phyloP scores from a whole-genome alignment of 2,329 filamentous ascomycete species.

The Cladosporium sp. region DNA sequence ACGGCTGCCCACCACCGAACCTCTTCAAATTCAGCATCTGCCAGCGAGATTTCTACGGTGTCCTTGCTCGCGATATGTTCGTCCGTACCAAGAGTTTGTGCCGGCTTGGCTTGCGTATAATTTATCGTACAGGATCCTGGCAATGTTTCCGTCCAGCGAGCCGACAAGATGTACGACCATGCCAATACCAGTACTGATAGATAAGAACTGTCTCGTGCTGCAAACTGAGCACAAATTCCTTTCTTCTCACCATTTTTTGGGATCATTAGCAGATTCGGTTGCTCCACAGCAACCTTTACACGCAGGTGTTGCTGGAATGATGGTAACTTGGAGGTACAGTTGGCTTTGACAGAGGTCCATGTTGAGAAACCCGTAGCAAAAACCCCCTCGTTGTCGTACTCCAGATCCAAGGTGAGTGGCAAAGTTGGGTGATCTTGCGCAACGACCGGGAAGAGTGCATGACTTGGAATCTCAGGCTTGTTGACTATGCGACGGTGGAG shows the following conservation, averaged over 20 bases:
- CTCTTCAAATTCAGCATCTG: not conserved
- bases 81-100: not conserved
- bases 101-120: not conserved
- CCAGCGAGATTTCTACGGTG: not conserved
- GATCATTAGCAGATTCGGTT: not conserved
- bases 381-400: not conserved
- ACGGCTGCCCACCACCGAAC: conserved; percentile 1
- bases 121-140: not conserved
- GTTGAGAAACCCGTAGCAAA: not conserved
- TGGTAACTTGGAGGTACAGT: not conserved
- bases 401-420: not conserved
- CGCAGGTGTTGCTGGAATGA: not conserved
- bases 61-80: not conserved
- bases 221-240: not conserved
- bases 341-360: not conserved
- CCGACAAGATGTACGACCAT: conserved; percentile 4
- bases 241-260: not conserved
- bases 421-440: not conserved
- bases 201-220: not conserved
- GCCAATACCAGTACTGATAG: not conserved
- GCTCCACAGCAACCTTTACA: not conserved
- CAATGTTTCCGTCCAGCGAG: conserved; percentile 1
- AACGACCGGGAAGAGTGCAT: not conserved
- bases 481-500: not conserved
- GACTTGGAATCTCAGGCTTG: not conserved